Conservation (phyloP, 306 rosid species). For the Quercus suber region DNA sequence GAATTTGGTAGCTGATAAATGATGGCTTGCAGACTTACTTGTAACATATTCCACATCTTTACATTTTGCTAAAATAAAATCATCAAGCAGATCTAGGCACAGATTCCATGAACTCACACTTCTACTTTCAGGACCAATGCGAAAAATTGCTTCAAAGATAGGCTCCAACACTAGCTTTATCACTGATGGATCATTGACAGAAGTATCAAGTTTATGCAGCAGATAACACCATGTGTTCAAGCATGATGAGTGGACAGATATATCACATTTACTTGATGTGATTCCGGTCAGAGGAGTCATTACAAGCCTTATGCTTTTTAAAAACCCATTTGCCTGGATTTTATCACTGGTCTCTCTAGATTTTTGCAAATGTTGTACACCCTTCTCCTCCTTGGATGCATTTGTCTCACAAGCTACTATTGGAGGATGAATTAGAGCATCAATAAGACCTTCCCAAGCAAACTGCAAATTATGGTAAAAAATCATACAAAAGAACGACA, state of each 20-base stretch:
- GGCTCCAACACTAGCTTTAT: constrained; percentile 59
- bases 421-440: too few relatives aligned
- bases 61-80: constrained; percentile 50
- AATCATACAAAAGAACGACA: too few relatives aligned
- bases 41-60: constrained; percentile 33
- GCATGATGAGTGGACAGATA: constrained; percentile 67
- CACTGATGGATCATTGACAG: constrained; percentile 46
- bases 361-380: too few relatives aligned
- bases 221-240: constrained; percentile 77
- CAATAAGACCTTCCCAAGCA: too few relatives aligned
- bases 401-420: too few relatives aligned
- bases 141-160: constrained; percentile 56
- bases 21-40: constrained; percentile 17
- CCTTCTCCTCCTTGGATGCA: too few relatives aligned
- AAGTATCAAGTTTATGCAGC: constrained; percentile 67
- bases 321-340: constrained; percentile 43
- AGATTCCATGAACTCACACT: constrained; percentile 56
- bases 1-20: constrained; percentile 30
- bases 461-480: too few relatives aligned
- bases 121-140: constrained; percentile 52
- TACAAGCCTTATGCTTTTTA: constrained; percentile 69
- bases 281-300: constrained; percentile 80
- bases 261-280: constrained; percentile 60
- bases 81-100: constrained; percentile 59
- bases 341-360: constrained; percentile 12